phyloP scores from a whole-genome alignment of 306 rosid genomes.

The Dryas alaskensis region DNA sequence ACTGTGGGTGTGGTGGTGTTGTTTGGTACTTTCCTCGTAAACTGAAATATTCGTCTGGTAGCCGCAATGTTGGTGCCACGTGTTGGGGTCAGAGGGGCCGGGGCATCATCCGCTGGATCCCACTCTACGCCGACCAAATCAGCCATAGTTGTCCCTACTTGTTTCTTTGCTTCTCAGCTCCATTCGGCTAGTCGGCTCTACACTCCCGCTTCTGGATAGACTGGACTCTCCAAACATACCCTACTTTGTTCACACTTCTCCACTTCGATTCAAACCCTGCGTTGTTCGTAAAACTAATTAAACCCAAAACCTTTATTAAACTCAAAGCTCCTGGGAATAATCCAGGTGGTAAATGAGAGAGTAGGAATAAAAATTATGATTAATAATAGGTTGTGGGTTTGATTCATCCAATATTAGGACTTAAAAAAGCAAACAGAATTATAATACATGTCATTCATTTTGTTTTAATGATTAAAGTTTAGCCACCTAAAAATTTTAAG shows the following conservation, averaged over 20 bases:
- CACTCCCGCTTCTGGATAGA: not conserved
- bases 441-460: too few species aligned
- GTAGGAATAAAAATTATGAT: too few species aligned
- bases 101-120: slow-evolving; percentile 24
- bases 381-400: too few species aligned
- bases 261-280: not conserved
- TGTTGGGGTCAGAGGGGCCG: slow-evolving; percentile 16
- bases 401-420: too few species aligned
- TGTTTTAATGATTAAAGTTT: too few species aligned
- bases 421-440: too few species aligned
- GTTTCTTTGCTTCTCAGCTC: not conserved
- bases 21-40: slow-evolving; percentile 39
- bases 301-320: too few species aligned
- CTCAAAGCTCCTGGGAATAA: too few species aligned
- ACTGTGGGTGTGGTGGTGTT: not conserved
- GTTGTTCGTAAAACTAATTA: too few species aligned
- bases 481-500: too few species aligned
- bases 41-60: slow-evolving; percentile 43
- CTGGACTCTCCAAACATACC: not conserved
- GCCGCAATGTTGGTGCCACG: slow-evolving; percentile 48
- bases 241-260: not conserved
- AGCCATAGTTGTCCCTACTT: not conserved
- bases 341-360: too few species aligned
- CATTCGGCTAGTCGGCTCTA: not conserved
- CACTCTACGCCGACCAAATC: slow-evolving; percentile 41